These are phyloP conservation scores for Fistulinella prunicolor DNA, from an alignment of 768 basidiomycete species.

Conservation along the genomic window DNA sequence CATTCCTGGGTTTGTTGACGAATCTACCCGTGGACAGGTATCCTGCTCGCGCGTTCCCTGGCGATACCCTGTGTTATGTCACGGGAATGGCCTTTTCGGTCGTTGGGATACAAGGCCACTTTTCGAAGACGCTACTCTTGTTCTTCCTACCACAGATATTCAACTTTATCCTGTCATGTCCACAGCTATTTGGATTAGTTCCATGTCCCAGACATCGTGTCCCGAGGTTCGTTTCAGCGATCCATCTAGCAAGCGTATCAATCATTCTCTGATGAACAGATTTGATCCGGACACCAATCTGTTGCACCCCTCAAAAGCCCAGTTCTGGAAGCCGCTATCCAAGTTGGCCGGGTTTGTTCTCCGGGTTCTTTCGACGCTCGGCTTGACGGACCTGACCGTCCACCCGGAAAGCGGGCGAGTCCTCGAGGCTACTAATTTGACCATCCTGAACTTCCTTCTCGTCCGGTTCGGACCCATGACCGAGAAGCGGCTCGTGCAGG, in stretches of 20 bases:
- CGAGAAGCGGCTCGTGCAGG: slow-evolving; percentile 74
- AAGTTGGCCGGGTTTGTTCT: slow-evolving; percentile 53
- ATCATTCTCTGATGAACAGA: slow-evolving; percentile 36
- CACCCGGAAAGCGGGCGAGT: slow-evolving; percentile 57
- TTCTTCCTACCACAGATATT: slow-evolving; percentile 99
- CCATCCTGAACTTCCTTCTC: slow-evolving; percentile 85
- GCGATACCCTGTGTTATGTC: slow-evolving; percentile 97
- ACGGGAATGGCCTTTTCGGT: slow-evolving; percentile 99
- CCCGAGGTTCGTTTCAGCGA: slow-evolving; percentile 58
- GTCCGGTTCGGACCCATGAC: slow-evolving; percentile 79
- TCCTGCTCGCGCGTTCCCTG: slow-evolving; percentile 91
- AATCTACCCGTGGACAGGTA: slow-evolving; percentile 80
- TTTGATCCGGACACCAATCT: slow-evolving; percentile 72
- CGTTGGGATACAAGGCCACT: slow-evolving; percentile 95
- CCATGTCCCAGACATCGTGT: slow-evolving; percentile 93
- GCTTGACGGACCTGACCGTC: slow-evolving; percentile 62
- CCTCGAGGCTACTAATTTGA: slow-evolving; percentile 79
- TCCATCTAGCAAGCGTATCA: not conserved
- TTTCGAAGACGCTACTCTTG: slow-evolving; percentile 91
- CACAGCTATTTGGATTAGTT: slow-evolving; percentile 91
- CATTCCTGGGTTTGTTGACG: not conserved
- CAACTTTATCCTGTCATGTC: slow-evolving; percentile 93
- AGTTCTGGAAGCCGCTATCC: slow-evolving; percentile 59
- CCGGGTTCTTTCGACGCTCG: slow-evolving; percentile 54
- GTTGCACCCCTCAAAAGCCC: slow-evolving; percentile 71